phyloP scores from a whole-genome alignment of 306 rosid genomes.

The Abrus pulchellus region DNA sequence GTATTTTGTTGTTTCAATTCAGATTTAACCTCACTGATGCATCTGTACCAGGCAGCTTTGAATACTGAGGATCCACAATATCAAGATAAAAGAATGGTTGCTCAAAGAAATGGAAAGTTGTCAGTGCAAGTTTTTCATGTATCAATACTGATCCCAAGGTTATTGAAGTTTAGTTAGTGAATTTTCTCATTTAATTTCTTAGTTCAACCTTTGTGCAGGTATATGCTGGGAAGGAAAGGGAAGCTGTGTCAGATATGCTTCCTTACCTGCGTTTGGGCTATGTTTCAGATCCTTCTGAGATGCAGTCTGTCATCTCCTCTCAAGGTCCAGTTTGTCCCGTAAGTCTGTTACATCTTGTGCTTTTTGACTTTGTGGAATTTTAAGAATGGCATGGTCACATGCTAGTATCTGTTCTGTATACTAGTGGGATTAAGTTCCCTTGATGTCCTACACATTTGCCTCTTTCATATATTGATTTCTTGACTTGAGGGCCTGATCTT shows the following conservation, averaged over 20 bases:
- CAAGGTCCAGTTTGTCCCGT: constrained; percentile 97
- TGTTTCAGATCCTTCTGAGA: constrained; percentile 95
- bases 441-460: constrained; percentile 34
- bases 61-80: constrained; percentile 96
- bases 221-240: constrained; percentile 81
- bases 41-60: constrained; percentile 80
- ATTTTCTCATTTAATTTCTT: constrained; percentile 37
- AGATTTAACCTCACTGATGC: constrained; percentile 43
- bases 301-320: constrained; percentile 95
- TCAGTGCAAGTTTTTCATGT: constrained; percentile 85
- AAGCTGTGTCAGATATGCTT: constrained; percentile 83
- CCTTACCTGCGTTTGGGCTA: constrained; percentile 93
- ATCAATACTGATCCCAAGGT: constrained; percentile 47
- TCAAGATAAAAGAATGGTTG: constrained; percentile 95
- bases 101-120: constrained; percentile 88
- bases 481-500: constrained; percentile 38
- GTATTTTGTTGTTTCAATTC: constrained; percentile 40
- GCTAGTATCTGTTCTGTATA: constrained; percentile 24
- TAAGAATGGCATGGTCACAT: constrained; percentile 35
- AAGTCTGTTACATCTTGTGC: constrained; percentile 55
- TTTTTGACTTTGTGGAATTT: constrained; percentile 35
- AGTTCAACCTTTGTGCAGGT: constrained; percentile 62
- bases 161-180: constrained; percentile 24
- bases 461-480: constrained; percentile 40
- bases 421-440: neutral